phyloP scores from a whole-genome alignment of 306 rosid genomes.

The Arachis stenosperma region DNA sequence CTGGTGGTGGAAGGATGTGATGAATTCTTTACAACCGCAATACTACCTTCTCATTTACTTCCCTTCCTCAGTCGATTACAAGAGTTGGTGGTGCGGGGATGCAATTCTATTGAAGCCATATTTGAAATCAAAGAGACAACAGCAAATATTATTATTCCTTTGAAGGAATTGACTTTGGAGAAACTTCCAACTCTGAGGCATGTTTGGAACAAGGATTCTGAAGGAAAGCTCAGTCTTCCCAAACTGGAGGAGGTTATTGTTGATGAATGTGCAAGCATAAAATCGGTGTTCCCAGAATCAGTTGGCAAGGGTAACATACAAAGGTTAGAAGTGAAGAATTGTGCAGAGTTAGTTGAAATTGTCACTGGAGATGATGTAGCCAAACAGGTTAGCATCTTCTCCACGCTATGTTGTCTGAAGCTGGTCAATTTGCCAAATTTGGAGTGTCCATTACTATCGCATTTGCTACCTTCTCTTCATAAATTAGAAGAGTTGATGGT shows the following conservation, averaged over 20 bases:
- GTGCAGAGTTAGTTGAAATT: not conserved
- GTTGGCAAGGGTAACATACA: not conserved
- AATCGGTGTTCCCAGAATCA: constrained; percentile 2
- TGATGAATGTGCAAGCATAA: not conserved
- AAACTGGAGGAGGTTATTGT: too few relatives aligned
- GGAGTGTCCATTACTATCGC: too few relatives aligned
- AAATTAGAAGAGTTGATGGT: constrained; percentile 10
- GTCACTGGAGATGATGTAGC: not conserved
- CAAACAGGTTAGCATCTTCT: not conserved
- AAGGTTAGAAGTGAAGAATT: not conserved
- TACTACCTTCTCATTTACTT: too few relatives aligned
- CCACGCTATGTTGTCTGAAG: not conserved
- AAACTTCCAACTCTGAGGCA: not conserved
- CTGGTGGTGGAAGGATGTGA: not conserved
- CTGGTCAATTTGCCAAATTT: not conserved
- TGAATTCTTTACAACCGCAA: too few relatives aligned
- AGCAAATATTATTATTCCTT: too few relatives aligned
- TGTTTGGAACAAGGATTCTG: too few relatives aligned
- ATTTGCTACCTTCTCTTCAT: not conserved
- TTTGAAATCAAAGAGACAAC: not conserved
- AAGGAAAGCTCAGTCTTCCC: too few relatives aligned
- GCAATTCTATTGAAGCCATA: not conserved
- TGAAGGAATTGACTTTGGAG: not conserved
- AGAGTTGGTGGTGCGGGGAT: not conserved
- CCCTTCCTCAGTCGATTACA: too few relatives aligned